Evolutionary conservation across 139 green algal genomes (phyloP).

Genomic region (Chlorella sp.): DNA sequence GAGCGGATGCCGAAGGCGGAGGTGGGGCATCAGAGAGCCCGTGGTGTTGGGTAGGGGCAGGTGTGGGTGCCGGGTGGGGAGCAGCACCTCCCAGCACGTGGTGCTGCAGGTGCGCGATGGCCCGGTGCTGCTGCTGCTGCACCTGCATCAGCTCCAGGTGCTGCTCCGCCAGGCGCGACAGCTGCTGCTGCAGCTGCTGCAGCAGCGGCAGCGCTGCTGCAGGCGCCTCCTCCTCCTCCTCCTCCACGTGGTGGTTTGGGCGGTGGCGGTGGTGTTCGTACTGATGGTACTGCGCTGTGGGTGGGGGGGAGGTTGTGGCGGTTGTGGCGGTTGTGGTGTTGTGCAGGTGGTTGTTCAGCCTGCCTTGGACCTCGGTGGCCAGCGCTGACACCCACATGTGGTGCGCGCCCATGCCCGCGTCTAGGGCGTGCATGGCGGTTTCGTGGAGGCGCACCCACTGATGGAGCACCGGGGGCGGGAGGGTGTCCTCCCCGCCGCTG

Average conservation of each 20-base stretch:
- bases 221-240: background rate
- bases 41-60: no score
- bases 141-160: background rate
- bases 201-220: background rate
- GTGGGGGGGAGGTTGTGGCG: background rate
- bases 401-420: background rate
- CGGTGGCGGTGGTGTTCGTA: no score
- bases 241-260: no score
- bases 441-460: no score
- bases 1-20: background rate
- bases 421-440: no score
- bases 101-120: background rate
- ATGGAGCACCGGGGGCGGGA: no score
- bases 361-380: background rate
- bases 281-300: background rate
- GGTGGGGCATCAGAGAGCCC: no score
- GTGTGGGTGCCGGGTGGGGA: background rate
- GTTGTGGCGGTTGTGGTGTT: background rate
- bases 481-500: no score
- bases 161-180: background rate
- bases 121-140: background rate
- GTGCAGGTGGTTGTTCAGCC: background rate
- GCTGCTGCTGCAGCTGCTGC: background rate
- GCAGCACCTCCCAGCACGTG: background rate
- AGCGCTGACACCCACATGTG: background rate